Percentiles rank a stretch among this genome's conserved stretches.
Evolutionary conservation across 306 rosid species (phyloP).

Genomic region (Clitoria ternatea): DNA sequence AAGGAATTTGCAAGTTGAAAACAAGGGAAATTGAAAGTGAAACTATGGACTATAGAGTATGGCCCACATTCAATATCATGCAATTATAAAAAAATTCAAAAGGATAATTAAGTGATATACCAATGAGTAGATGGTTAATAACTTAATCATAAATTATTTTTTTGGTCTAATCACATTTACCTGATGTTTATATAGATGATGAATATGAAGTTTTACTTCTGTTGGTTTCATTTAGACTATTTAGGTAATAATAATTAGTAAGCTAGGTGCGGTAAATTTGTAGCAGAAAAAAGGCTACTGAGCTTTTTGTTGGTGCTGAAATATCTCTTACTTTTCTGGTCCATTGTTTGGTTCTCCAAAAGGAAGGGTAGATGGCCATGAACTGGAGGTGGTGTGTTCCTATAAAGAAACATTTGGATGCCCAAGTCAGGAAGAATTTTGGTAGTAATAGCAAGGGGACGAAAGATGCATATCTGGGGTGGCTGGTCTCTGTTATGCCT

Average conservation of each 20-base stretch:
- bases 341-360: too few species aligned
- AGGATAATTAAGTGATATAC: background rate
- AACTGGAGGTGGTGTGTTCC: too few species aligned
- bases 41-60: background rate
- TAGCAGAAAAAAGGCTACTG: background rate
- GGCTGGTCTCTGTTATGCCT: too few species aligned
- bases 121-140: background rate
- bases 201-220: background rate
- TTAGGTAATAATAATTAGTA: background rate
- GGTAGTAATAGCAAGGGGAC: too few species aligned
- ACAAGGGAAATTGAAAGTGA: conserved; percentile 1
- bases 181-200: background rate
- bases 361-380: too few species aligned
- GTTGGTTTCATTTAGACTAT: background rate
- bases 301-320: too few species aligned
- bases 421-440: too few species aligned
- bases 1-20: too few species aligned
- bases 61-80: too few species aligned
- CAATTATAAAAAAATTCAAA: background rate
- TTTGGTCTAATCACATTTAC: background rate
- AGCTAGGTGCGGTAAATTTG: background rate
- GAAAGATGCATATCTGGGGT: too few species aligned
- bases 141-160: background rate
- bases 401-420: too few species aligned
- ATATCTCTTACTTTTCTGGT: too few species aligned